A percentile compares a stretch with the other conserved stretches of the same genome.
These are phyloP conservation scores for Taphrina betulina DNA, from an alignment of 1,139 yeast species.

Conservation along the genomic window DNA sequence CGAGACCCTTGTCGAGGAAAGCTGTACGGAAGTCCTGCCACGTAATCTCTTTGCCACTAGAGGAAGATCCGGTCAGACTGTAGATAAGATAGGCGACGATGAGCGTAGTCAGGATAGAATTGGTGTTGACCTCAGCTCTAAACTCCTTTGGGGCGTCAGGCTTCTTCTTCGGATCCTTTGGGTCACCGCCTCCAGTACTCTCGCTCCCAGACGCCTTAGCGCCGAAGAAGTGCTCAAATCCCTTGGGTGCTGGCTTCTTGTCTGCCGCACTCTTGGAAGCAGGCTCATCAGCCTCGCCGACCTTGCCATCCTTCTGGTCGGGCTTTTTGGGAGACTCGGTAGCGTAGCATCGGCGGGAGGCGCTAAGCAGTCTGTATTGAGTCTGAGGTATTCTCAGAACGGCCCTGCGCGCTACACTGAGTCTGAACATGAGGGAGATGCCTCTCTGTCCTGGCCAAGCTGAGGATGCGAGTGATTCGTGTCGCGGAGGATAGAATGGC, in stretches of 20 bases:
- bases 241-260: constrained; percentile 30
- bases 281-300: constrained; percentile 6
- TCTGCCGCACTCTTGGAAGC: constrained; percentile 4
- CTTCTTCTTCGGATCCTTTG: constrained; percentile 29
- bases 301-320: constrained; percentile 29
- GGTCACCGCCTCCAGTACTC: constrained; percentile 9
- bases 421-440: constrained; percentile 30
- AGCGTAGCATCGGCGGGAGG: constrained; percentile 18
- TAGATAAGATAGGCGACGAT: constrained; percentile 31
- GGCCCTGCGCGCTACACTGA: constrained; percentile 11
- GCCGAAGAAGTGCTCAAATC: constrained; percentile 34
- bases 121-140: constrained; percentile 28
- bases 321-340: constrained; percentile 31
- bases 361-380: constrained; percentile 3
- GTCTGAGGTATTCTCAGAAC: constrained; percentile 13
- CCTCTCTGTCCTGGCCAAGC: no score
- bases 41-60: constrained; percentile 53
- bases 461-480: no score
- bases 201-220: constrained; percentile 12
- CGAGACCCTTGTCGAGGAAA: constrained; percentile 80
- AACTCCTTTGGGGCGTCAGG: constrained; percentile 24
- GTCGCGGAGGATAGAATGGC: no score
- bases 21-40: constrained; percentile 88
- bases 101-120: constrained; percentile 22
- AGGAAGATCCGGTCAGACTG: constrained; percentile 34